A percentile compares a stretch with the other conserved stretches of the same genome.
Evolutionary conservation across 2,329 filamentous ascomycete species (phyloP).

Genomic region (Berkeleyomyces basicola): DNA sequence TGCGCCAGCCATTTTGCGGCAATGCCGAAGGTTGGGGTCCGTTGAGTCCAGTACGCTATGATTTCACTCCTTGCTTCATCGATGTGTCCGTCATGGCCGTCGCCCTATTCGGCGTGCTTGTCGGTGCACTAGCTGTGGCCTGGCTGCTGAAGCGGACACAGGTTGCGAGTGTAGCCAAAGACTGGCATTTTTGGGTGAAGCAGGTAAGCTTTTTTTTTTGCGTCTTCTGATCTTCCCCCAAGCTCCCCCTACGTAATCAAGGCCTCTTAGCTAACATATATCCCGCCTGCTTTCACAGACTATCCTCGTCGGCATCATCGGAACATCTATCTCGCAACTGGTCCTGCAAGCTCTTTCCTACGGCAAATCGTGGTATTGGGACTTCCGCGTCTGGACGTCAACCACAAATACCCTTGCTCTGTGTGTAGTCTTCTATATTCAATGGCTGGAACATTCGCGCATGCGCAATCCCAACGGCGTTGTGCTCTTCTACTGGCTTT

Average conservation of each 20-base stretch:
- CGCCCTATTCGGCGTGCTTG: constrained; percentile 60
- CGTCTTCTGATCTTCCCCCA: not conserved
- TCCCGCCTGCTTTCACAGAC: constrained; percentile 21
- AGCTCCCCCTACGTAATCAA: not conserved
- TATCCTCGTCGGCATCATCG: constrained; percentile 51
- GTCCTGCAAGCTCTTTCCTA: constrained; percentile 58
- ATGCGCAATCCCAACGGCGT: constrained; percentile 75
- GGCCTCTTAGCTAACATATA: not conserved
- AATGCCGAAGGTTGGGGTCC: constrained; percentile 94
- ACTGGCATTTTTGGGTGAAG: constrained; percentile 88
- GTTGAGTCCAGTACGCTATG: constrained; percentile 69
- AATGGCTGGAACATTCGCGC: constrained; percentile 74
- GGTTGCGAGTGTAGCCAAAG: constrained; percentile 51
- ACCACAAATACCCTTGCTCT: constrained; percentile 56
- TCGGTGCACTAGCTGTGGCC: constrained; percentile 63
- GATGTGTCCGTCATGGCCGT: constrained; percentile 75
- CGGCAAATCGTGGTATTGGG: constrained; percentile 52
- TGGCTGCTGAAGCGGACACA: constrained; percentile 57
- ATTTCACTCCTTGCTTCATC: constrained; percentile 95
- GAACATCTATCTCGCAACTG: constrained; percentile 54
- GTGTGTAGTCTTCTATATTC: constrained; percentile 56
- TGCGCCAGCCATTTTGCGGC: constrained; percentile 61
- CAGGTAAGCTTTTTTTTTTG: constrained; percentile 40
- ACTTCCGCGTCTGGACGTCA: constrained; percentile 78
- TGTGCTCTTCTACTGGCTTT: constrained; percentile 81